Percentiles rank a stretch among this genome's conserved stretches.
Evolutionary conservation across 352 stramenopile species (phyloP).

Genomic region (Phytophthora brassicae): DNA sequence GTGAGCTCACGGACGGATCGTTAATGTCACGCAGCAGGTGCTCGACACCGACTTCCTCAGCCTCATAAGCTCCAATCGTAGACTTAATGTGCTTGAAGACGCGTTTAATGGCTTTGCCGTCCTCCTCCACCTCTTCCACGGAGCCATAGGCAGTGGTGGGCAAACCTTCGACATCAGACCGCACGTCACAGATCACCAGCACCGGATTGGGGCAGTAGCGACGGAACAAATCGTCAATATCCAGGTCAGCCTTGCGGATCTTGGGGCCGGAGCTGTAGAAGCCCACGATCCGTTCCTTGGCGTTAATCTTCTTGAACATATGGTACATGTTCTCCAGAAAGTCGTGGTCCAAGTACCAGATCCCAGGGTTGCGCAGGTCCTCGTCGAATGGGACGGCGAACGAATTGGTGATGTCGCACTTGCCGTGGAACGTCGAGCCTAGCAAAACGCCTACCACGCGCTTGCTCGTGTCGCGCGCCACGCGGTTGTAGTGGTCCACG

Average conservation of each 20-base stretch:
- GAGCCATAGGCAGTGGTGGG: slow-evolving; percentile 97
- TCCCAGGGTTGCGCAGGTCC: slow-evolving; percentile 95
- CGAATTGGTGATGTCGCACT: slow-evolving; percentile 93
- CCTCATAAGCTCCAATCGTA: slow-evolving; percentile 95
- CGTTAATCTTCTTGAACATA: slow-evolving; percentile 96
- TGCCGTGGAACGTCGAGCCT: slow-evolving; percentile 93
- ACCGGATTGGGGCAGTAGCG: slow-evolving; percentile 95
- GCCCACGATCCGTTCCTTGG: slow-evolving; percentile 97
- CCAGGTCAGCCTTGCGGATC: slow-evolving; percentile 93
- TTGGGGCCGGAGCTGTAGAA: slow-evolving; percentile 99
- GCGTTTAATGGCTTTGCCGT: slow-evolving; percentile 95
- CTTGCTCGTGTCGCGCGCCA: slow-evolving; percentile 98
- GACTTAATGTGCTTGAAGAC: slow-evolving; percentile 98
- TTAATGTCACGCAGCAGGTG: slow-evolving; percentile 99
- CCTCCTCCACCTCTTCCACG: slow-evolving; percentile 96
- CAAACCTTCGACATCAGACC: slow-evolving; percentile 93
- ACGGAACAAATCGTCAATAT: slow-evolving; percentile 95
- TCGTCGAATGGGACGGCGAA: slow-evolving; percentile 99
- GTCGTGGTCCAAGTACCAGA: slow-evolving; percentile 99
- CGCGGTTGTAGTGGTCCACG: slow-evolving; percentile 99
- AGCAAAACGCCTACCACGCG: slow-evolving; percentile 98
- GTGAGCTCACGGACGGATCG: slow-evolving; percentile 97
- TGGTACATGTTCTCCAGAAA: slow-evolving; percentile 98
- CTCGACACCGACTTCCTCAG: slow-evolving; percentile 97
- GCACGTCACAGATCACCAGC: slow-evolving; percentile 99